Evolutionary conservation across 192 early-diverging fungal genomes (phyloP).

Genomic region (Diversispora epigaea): DNA sequence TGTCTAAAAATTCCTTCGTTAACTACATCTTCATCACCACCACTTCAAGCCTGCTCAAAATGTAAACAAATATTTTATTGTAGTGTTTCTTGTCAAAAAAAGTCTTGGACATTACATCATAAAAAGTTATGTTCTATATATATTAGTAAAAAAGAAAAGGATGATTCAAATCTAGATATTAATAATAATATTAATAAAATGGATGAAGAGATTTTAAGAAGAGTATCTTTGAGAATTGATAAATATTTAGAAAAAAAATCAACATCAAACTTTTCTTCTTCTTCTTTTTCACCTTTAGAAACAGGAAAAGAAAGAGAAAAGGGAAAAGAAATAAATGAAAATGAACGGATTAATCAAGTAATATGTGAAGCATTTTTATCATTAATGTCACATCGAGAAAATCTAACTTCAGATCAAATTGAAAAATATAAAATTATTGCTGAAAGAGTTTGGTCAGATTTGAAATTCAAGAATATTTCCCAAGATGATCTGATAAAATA

Average conservation of each 20-base stretch:
- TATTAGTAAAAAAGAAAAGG: not conserved
- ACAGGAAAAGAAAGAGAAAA: not conserved
- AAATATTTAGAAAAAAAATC: not conserved
- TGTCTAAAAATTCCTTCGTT: conserved; percentile 11
- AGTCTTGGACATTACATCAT: conserved; percentile 16
- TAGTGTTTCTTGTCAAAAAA: conserved; percentile 10
- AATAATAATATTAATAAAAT: not conserved
- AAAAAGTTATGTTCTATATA: conserved; percentile 14
- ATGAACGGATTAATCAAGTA: not conserved
- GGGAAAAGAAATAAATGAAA: conserved; percentile 10
- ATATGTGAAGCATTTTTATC: conserved; percentile 5
- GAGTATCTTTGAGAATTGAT: conserved; percentile 5
- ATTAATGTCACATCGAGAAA: conserved; percentile 2
- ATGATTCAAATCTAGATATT: no score
- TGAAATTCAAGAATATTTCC: not conserved
- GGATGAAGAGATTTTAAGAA: conserved; percentile 26
- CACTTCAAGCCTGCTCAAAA: conserved; percentile 13
- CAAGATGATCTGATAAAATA: conserved; percentile 45
- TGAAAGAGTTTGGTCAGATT: not conserved
- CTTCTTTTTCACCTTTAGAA: not conserved
- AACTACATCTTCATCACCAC: no score
- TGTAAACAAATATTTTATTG: conserved; percentile 18
- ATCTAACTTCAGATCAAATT: not conserved
- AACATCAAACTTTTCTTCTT: not conserved
- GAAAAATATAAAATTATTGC: not conserved